A percentile compares a stretch with the other conserved stretches of the same genome.
phyloP scores from a whole-genome alignment of 331 rosid species.

The Phaseolus coccineus region DNA sequence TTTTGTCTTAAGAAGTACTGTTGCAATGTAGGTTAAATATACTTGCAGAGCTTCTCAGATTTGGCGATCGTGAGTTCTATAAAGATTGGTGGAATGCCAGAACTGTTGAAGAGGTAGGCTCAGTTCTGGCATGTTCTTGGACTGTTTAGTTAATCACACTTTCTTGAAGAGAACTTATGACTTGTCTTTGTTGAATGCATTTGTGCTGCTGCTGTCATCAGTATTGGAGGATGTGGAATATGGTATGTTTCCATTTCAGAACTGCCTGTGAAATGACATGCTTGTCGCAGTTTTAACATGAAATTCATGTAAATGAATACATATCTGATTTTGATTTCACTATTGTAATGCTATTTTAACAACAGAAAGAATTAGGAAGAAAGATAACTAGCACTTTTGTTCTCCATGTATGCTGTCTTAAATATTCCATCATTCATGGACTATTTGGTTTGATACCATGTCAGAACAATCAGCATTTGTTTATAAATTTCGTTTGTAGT shows the following conservation, averaged over 20 bases:
- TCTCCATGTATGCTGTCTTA: not conserved
- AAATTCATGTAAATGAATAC: not conserved
- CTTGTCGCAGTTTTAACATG: conserved; percentile 4
- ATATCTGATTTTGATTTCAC: conserved; percentile 1
- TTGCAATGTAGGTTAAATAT: conserved; percentile 85
- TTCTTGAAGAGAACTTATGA: conserved; percentile 42
- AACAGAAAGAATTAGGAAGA: conserved; percentile 4
- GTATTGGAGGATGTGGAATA: conserved; percentile 99
- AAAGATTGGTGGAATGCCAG: conserved; percentile 99
- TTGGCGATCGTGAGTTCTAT: conserved; percentile 98
- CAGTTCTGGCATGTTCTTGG: conserved; percentile 33
- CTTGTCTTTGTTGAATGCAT: conserved; percentile 57
- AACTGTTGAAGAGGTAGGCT: conserved; percentile 92
- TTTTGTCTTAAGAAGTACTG: conserved; percentile 43
- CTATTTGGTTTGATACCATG: conserved; percentile 22
- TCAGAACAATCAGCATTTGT: conserved; percentile 23
- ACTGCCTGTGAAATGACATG: conserved; percentile 32
- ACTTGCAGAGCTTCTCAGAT: conserved; percentile 88
- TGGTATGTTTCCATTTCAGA: conserved; percentile 71
- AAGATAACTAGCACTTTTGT: not conserved
- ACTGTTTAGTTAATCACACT: conserved; percentile 31
- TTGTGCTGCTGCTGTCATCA: conserved; percentile 63
- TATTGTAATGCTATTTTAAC: conserved; percentile 27
- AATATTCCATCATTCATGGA: not conserved
- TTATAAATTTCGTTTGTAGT: conserved; percentile 2